Conservation (phyloP, 257 asterid species). For the Solanum habrochaites region DNA sequence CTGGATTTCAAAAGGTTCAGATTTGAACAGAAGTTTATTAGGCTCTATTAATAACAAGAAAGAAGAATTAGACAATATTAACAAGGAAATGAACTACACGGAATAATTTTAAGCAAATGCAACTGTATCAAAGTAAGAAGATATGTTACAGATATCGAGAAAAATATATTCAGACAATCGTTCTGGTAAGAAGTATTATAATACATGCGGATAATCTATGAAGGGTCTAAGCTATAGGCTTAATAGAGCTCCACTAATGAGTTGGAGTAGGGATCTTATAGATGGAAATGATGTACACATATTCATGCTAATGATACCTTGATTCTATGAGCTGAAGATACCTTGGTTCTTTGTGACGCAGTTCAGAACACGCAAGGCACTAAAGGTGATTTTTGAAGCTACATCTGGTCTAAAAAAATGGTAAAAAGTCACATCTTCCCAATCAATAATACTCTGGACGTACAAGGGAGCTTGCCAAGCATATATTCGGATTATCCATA, state of each 20-base stretch:
- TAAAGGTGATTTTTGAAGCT: not conserved
- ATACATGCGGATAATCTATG: not conserved
- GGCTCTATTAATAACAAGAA: not conserved
- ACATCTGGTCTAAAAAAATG: not conserved
- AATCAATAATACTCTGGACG: not conserved
- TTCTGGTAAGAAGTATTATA: not conserved
- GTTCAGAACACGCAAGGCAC: not conserved
- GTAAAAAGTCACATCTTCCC: not conserved
- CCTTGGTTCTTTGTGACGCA: not conserved
- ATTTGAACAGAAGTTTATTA: not conserved
- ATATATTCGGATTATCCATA: not conserved
- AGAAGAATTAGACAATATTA: not conserved
- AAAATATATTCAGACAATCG: not conserved
- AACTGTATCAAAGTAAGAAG: not conserved
- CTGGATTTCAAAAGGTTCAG: conserved; percentile 28
- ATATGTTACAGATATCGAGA: not conserved
- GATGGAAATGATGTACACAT: not conserved
- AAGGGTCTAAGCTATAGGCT: not conserved
- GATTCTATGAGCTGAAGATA: not conserved
- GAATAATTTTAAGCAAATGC: not conserved
- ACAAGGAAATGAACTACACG: not conserved
- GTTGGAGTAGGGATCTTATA: not conserved
- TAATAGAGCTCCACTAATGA: not conserved
- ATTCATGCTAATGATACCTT: not conserved
- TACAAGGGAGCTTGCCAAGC: not conserved